phyloP scores from a whole-genome alignment of 2,329 filamentous ascomycete species.

The Colletotrichum viniferum region DNA sequence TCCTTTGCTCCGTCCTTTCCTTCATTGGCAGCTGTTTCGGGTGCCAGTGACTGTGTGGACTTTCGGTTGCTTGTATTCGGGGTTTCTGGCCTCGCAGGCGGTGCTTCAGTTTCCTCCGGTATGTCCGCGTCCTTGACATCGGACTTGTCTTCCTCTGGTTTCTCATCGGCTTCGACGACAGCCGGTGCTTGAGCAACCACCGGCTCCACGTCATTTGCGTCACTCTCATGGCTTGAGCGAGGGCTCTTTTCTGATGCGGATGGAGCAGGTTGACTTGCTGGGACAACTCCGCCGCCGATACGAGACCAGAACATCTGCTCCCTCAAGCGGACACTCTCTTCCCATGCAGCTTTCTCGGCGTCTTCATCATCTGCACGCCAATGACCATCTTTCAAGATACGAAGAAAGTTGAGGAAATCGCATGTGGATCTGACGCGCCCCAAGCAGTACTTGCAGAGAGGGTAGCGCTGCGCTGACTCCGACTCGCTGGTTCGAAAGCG shows the following conservation, averaged over 20 bases:
- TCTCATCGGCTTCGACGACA: background rate
- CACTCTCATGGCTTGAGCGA: slow-evolving; percentile 21
- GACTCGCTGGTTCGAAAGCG: slow-evolving; percentile 88
- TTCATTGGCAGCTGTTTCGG: background rate
- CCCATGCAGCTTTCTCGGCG: slow-evolving; percentile 88
- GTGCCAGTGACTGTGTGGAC: background rate
- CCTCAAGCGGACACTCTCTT: slow-evolving; percentile 86
- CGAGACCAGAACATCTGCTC: slow-evolving; percentile 98
- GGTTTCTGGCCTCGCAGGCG: background rate
- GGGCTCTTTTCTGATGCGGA: slow-evolving; percentile 20
- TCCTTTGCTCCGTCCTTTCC: background rate
- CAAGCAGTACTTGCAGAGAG: slow-evolving; percentile 88
- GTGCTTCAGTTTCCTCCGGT: background rate
- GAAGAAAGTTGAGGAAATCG: slow-evolving; percentile 89
- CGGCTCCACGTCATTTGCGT: background rate
- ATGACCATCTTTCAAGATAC: slow-evolving; percentile 91
- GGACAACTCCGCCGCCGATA: slow-evolving; percentile 89
- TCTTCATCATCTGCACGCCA: slow-evolving; percentile 85
- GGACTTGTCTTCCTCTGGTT: background rate
- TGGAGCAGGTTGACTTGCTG: slow-evolving; percentile 47
- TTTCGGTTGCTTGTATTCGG: background rate
- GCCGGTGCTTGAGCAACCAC: background rate
- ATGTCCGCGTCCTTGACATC: background rate
- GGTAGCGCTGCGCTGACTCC: slow-evolving; percentile 86
- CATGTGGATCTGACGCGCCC: slow-evolving; percentile 84